Conservation (phyloP, 192 early-diverging fungal genomes). For the Coemansia sp. region DNA sequence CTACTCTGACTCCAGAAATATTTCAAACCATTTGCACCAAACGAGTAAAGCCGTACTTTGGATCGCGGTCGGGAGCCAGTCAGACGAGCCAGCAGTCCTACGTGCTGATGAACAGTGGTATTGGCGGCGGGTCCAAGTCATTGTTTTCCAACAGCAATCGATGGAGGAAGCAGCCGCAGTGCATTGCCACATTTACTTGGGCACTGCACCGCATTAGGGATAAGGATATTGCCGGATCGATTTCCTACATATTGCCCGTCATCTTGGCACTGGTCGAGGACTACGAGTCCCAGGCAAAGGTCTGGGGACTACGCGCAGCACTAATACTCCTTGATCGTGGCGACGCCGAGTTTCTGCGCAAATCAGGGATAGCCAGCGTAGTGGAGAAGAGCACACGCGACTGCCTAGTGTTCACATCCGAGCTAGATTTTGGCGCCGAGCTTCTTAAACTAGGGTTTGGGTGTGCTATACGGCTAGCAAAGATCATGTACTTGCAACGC, state of each 20-base stretch:
- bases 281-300: conserved; percentile 23
- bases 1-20: not conserved
- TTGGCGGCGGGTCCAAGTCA: not conserved
- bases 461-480: conserved; percentile 3
- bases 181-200: conserved; percentile 37
- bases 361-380: conserved; percentile 33
- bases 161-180: conserved; percentile 30
- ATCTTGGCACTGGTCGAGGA: conserved; percentile 36
- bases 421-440: conserved; percentile 9
- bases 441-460: conserved; percentile 23
- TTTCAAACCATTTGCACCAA: conserved; percentile 15
- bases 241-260: conserved; percentile 37
- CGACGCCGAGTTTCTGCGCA: conserved; percentile 23
- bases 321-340: conserved; percentile 4
- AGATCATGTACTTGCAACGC: conserved; percentile 1
- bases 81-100: conserved; percentile 2
- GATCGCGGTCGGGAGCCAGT: not conserved
- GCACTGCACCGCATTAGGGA: conserved; percentile 13
- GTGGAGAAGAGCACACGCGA: conserved; percentile 21
- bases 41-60: conserved; percentile 40
- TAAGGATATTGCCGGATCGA: conserved; percentile 1
- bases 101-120: conserved; percentile 1
- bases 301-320: conserved; percentile 25
- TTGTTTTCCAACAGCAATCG: conserved; percentile 4
- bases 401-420: conserved; percentile 27